Conservation (phyloP, 1,284 basidiomycete species). For the Fomitopsis palustris region DNA sequence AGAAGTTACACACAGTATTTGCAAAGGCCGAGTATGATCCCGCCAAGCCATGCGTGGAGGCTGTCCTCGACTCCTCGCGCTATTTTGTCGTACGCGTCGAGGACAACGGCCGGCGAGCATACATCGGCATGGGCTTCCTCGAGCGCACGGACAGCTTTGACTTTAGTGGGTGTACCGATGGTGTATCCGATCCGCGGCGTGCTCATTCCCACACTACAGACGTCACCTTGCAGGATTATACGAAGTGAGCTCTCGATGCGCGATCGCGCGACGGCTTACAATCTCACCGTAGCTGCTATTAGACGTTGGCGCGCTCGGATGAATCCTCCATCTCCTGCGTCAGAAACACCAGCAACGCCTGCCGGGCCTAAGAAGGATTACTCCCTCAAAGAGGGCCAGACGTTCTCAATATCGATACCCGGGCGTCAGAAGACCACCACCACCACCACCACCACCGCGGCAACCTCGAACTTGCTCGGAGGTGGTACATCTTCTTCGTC, state of each 20-base stretch:
- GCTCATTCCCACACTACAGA: constrained; percentile 40
- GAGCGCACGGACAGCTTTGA: constrained; percentile 93
- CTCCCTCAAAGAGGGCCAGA: constrained; percentile 94
- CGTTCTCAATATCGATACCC: constrained; percentile 89
- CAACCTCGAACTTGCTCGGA: constrained; percentile 17
- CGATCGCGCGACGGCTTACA: neutral
- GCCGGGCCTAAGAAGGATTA: constrained; percentile 91
- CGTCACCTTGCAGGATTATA: constrained; percentile 93
- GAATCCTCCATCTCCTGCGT: constrained; percentile 47
- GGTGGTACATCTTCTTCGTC: constrained; percentile 15
- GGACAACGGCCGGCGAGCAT: constrained; percentile 83
- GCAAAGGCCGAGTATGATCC: constrained; percentile 89
- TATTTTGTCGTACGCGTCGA: constrained; percentile 95
- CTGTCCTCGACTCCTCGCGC: constrained; percentile 92
- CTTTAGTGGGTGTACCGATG: constrained; percentile 62
- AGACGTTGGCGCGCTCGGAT: constrained; percentile 62
- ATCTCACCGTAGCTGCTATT: neutral
- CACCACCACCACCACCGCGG: constrained; percentile 5
- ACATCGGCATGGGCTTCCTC: constrained; percentile 91
- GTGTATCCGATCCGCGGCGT: neutral
- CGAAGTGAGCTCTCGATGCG: constrained; percentile 58
- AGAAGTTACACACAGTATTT: constrained; percentile 57
- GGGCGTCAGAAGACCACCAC: constrained; percentile 41
- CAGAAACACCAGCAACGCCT: constrained; percentile 49
- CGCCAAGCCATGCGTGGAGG: constrained; percentile 83